Base-by-base conservation (phyloP, 2,329 filamentous ascomycete species). In the Pseudopithomyces maydicus region DNA sequence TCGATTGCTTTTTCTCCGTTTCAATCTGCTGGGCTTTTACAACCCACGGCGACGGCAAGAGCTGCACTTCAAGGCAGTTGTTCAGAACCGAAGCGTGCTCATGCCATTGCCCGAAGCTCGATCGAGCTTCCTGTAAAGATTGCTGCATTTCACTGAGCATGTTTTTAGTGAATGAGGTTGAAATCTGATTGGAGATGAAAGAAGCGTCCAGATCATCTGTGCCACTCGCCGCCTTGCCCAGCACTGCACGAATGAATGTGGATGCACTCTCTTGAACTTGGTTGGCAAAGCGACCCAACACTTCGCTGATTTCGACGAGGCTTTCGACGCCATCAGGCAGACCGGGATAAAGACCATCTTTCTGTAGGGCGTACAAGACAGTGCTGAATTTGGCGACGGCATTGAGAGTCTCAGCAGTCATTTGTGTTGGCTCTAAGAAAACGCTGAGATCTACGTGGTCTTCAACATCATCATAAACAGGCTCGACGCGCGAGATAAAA, bases 11-110 rank as follows among this genome's bases (percentile, higher is more conserved):
- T 79, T 95, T 94, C 63, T 89, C 89, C n/a, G 87, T 86, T 74
- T 89, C 91, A 52, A 98, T 84, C 68, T 95, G 90, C 66, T 90
- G 86, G 2, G 92, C 88, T 52, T 93, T 89, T 32, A 92, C 82
- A 52, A 90, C 83, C 95, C 95, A 99, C 2, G 95, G 95, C 3
- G 90, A 85, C 0, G 85, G 82, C 20, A 82, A 84, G 60, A 86
- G 84, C 62, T 96, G 91, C 68, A 98, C 81, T 54, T 82, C 80
- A 10, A 75, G 64, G 19, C 76, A 80, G 56, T 79, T 78, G 56
- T 76, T 74, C 7, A 82, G 68, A 38, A 80, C 72, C 2, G 74
- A 76, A 6, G 77, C 73, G 57, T 94, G 80, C 12, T 85, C 84
- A 6, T 88, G 86, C 55, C 97, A 83, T 59, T 93, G 90, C 33